A percentile compares a stretch with the other conserved stretches of the same genome.
Evolutionary conservation across 345 rosid genomes (phyloP).

Genomic region (Linum trigynum): DNA sequence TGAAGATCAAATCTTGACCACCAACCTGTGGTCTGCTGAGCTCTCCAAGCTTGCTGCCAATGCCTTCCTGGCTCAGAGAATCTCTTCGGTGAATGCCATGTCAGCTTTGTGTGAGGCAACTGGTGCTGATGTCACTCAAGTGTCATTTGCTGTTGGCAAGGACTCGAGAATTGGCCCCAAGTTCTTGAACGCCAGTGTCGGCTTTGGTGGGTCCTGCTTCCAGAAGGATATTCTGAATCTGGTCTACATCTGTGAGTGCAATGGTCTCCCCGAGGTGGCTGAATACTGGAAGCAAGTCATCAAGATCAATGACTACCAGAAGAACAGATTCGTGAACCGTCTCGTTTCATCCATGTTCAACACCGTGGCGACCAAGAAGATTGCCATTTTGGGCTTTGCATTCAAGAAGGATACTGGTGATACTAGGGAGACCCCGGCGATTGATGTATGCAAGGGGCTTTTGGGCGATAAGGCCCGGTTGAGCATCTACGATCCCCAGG

Average conservation of each 20-base stretch:
- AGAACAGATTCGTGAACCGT: conserved; percentile 78
- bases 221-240: conserved; percentile 84
- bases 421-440: conserved; percentile 86
- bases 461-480: conserved; percentile 77
- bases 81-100: conserved; percentile 88
- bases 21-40: conserved; percentile 95
- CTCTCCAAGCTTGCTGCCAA: conserved; percentile 93
- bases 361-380: conserved; percentile 74
- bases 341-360: conserved; percentile 84
- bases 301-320: conserved; percentile 86
- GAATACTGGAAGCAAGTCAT: conserved; percentile 96
- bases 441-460: conserved; percentile 87
- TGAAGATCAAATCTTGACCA: conserved; percentile 63
- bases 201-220: conserved; percentile 88
- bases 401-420: conserved; percentile 93
- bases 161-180: conserved; percentile 77
- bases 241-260: conserved; percentile 89
- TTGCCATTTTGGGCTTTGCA: conserved; percentile 73
- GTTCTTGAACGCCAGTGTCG: conserved; percentile 82
- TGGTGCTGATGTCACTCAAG: conserved; percentile 73
- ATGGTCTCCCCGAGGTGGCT: conserved; percentile 85
- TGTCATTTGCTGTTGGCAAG: conserved; percentile 66
- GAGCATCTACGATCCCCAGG: conserved; percentile 91
- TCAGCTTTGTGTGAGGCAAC: conserved; percentile 90
- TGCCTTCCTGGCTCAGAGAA: conserved; percentile 86